Evolutionary conservation across 345 rosid genomes (phyloP).

Genomic region (Ailanthus altissimus): DNA sequence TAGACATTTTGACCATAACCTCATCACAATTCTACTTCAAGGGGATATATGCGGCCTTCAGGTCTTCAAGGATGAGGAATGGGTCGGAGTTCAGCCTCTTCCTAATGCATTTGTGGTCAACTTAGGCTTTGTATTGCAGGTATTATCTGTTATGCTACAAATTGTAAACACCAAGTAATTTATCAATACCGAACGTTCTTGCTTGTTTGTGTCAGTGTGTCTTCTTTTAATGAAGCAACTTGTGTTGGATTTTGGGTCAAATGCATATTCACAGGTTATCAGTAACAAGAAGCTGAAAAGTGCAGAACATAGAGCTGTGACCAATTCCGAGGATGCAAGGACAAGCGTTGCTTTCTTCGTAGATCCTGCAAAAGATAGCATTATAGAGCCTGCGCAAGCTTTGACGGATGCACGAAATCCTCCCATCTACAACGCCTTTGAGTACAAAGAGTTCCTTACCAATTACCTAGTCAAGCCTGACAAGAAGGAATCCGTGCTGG

Average conservation of each 20-base stretch:
- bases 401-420: constrained; percentile 15
- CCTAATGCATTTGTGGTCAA: constrained; percentile 39
- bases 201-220: background rate
- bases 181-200: background rate
- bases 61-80: constrained; percentile 35
- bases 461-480: background rate
- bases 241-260: background rate
- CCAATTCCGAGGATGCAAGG: constrained; percentile 29
- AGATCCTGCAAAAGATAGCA: constrained; percentile 11
- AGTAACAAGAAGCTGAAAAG: constrained; percentile 38
- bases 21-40: constrained; percentile 36
- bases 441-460: constrained; percentile 16
- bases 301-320: constrained; percentile 37
- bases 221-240: background rate
- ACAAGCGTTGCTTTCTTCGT: constrained; percentile 32
- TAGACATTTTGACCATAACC: constrained; percentile 32
- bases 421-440: constrained; percentile 18
- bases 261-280: constrained; percentile 19
- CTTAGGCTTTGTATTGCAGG: constrained; percentile 28
- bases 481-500: background rate
- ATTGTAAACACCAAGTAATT: background rate
- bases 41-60: constrained; percentile 40
- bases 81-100: constrained; percentile 39
- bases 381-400: constrained; percentile 28
- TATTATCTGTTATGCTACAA: background rate